These are phyloP conservation scores for Atkinsonella hypoxylon DNA, from an alignment of 2,329 filamentous ascomycete genomes.

Conservation along the genomic window DNA sequence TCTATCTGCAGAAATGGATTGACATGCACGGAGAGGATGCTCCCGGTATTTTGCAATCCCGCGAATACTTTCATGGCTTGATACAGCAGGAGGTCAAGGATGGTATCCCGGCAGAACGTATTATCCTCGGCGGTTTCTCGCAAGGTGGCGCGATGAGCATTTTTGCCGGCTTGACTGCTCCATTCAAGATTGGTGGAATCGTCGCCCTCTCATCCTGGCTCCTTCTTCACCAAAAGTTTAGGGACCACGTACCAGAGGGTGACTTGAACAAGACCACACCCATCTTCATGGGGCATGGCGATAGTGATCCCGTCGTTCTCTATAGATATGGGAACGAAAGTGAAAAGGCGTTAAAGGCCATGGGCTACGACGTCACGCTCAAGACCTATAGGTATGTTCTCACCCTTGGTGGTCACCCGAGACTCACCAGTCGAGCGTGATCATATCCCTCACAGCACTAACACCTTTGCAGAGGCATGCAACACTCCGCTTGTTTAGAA, in stretches of 20 bases:
- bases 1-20: slow-evolving; percentile 18
- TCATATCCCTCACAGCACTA: neutral
- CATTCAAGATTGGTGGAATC: slow-evolving; percentile 66
- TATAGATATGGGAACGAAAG: slow-evolving; percentile 57
- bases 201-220: slow-evolving; percentile 75
- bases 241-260: slow-evolving; percentile 22
- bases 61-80: slow-evolving; percentile 62
- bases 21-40: slow-evolving; percentile 45
- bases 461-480: slow-evolving; percentile 42
- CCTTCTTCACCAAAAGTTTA: slow-evolving; percentile 42
- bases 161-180: slow-evolving; percentile 61
- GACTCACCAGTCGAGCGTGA: neutral
- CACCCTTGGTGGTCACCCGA: neutral
- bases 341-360: slow-evolving; percentile 50
- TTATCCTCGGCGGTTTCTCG: slow-evolving; percentile 73
- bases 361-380: slow-evolving; percentile 64
- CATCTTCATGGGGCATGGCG: slow-evolving; percentile 85
- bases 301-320: slow-evolving; percentile 60
- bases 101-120: slow-evolving; percentile 67
- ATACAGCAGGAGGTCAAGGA: slow-evolving; percentile 68
- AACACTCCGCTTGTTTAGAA: slow-evolving; percentile 62
- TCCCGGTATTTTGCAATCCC: slow-evolving; percentile 45
- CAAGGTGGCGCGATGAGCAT: slow-evolving; percentile 80
- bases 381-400: slow-evolving; percentile 54
- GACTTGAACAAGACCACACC: slow-evolving; percentile 55